Evolutionary conservation across 768 basidiomycete genomes (phyloP).

Genomic region (Boletus rubroflammeus): DNA sequence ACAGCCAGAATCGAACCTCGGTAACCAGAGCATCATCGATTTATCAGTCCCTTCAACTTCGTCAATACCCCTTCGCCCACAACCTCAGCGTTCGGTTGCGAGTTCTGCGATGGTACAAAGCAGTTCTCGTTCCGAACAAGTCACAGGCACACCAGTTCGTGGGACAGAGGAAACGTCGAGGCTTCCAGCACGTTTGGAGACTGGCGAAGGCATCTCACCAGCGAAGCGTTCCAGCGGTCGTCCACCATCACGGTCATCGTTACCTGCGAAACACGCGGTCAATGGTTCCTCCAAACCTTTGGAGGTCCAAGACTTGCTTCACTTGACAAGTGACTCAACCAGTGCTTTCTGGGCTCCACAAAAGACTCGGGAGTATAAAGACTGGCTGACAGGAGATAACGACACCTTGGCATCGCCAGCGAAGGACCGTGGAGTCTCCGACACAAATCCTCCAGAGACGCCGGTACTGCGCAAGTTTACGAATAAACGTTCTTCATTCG

Average conservation of each 20-base stretch:
- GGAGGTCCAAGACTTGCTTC: slow-evolving; percentile 17
- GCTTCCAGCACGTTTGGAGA: slow-evolving; percentile 11
- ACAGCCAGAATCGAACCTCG: slow-evolving; percentile 11
- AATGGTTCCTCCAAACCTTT: slow-evolving; percentile 44
- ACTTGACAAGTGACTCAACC: slow-evolving; percentile 12
- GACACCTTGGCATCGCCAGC: slow-evolving; percentile 30
- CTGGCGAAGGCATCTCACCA: slow-evolving; percentile 12
- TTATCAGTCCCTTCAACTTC: slow-evolving; percentile 22
- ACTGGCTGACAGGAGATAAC: slow-evolving; percentile 77
- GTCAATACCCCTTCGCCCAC: slow-evolving; percentile 21
- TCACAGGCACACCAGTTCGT: slow-evolving; percentile 52
- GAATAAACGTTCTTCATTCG: slow-evolving; percentile 66
- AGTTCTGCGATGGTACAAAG: slow-evolving; percentile 26
- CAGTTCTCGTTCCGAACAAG: slow-evolving; percentile 53
- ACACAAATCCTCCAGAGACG: slow-evolving; percentile 27
- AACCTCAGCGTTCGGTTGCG: slow-evolving; percentile 15
- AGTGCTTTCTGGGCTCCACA: slow-evolving; percentile 10
- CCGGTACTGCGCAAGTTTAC: slow-evolving; percentile 67
- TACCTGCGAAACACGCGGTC: slow-evolving; percentile 48
- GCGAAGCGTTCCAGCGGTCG: slow-evolving; percentile 19
- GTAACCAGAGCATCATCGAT: slow-evolving; percentile 19
- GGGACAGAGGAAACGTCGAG: slow-evolving; percentile 25
- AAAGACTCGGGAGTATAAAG: slow-evolving; percentile 38
- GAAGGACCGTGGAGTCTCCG: slow-evolving; percentile 16
- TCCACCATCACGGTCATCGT: slow-evolving; percentile 38